Evolutionary conservation across 257 asterid species (phyloP).

Genomic region (Scutellaria minor): DNA sequence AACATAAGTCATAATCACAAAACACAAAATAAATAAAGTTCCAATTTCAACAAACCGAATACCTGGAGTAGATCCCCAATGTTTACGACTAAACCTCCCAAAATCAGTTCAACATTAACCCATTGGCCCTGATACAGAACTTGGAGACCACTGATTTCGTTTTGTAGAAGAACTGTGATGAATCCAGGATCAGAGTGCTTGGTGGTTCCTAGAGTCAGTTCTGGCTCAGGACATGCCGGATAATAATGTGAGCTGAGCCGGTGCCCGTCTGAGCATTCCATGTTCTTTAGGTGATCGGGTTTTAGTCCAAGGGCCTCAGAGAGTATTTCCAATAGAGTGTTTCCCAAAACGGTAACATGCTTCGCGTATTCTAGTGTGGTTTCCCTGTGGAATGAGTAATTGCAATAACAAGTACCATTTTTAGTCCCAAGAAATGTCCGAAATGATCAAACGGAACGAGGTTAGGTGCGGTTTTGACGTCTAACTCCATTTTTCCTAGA

Average conservation of each 20-base stretch:
- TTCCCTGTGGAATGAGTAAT: constrained; percentile 18
- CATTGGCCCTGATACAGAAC: constrained; percentile 38
- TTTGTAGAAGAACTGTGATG: constrained; percentile 45
- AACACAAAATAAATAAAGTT: background rate
- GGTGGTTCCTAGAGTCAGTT: constrained; percentile 38
- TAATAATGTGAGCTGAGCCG: constrained; percentile 39
- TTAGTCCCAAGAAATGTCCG: too few species aligned
- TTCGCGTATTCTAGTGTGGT: constrained; percentile 30
- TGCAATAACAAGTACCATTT: too few species aligned
- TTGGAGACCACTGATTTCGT: constrained; percentile 41
- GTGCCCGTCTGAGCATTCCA: constrained; percentile 42
- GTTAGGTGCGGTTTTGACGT: too few species aligned
- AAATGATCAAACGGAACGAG: too few species aligned
- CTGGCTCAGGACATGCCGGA: constrained; percentile 54
- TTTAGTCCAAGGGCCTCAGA: constrained; percentile 36
- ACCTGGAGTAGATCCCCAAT: constrained; percentile 50
- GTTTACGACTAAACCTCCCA: constrained; percentile 42
- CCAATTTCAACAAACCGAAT: background rate
- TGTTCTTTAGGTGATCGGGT: constrained; percentile 29
- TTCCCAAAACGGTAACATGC: constrained; percentile 17
- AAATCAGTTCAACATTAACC: constrained; percentile 38
- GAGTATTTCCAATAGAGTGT: background rate
- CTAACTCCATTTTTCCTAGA: too few species aligned
- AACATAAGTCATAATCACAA: background rate
- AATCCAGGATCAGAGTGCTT: constrained; percentile 46